Evolutionary conservation across 768 basidiomycete genomes (phyloP), one percentile per base, ranked within the genome.

Genomic region (Xerocomellus chrysenteron): DNA sequence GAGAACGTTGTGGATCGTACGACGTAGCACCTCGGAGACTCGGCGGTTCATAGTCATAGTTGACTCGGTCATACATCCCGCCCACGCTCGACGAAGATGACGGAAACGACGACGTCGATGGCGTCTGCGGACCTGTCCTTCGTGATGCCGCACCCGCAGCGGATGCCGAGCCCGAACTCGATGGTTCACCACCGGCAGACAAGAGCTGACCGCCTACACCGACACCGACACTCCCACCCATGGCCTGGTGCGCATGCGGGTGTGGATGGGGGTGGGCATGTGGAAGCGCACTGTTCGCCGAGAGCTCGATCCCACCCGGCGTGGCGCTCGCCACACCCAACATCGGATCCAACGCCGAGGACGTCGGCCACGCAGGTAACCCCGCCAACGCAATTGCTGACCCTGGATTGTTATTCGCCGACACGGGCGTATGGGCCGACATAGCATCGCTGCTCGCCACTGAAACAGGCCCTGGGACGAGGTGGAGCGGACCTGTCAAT

Each of bases 361-460:
- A 17, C 4, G 68, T 67, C 13, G 70, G 70, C 70, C 72, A 73
- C 3, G 72, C 68, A 19, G 72, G 72, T 21, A 72, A 30, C 3
- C 70, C 72, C 4, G 67, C 67, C 26, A 70, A 53, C 0, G 67
- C 56, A 12, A 69, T 60, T 1, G 71, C 66, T 5, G 65, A 43
- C 3, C 53, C 43, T 2, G 53, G 26, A 30, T 57, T 65, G 48
- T 32, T 58, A 21, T 36, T 59, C 35, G 55, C 60, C 0, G 58
- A 60, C 7, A 60, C 54, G 1, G 61, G 59, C 6, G 66, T 68
- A 39, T 64, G 68, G 2, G 45, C 58, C 9, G 65, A 63, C 30
- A 68, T 59, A 0, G 59, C 54, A 49, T 65, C 66, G 32, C 41
- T 55, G 19, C 62, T 56, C 5, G 50, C 44, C 12, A 57, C 45